Percentiles rank a stretch among this genome's conserved stretches.
Evolutionary conservation across 2,329 filamentous ascomycete genomes (phyloP).

Genomic region (Aureobasidium sp.): DNA sequence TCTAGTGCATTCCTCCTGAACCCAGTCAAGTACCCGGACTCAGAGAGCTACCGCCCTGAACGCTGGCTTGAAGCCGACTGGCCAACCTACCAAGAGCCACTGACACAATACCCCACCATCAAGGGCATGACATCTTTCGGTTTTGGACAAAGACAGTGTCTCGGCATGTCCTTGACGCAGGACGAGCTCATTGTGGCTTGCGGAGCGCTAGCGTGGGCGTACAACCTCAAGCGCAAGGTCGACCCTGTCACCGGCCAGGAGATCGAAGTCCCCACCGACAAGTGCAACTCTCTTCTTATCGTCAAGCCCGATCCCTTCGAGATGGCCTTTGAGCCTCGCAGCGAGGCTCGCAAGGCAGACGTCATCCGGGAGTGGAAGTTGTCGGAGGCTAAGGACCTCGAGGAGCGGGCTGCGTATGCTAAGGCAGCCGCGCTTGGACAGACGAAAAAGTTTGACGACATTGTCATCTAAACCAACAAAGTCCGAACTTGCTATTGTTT

Average conservation of each 20-base stretch:
- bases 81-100: conserved; percentile 56
- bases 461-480: neutral
- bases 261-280: conserved; percentile 35
- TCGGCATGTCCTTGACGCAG: conserved; percentile 54
- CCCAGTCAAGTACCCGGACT: conserved; percentile 50
- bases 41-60: conserved; percentile 54
- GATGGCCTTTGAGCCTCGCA: conserved; percentile 46
- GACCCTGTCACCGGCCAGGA: conserved; percentile 34
- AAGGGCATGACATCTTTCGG: conserved; percentile 58
- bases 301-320: conserved; percentile 48
- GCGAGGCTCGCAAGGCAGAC: conserved; percentile 30
- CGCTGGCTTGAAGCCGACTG: conserved; percentile 54
- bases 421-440: conserved; percentile 9
- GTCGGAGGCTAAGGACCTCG: conserved; percentile 28
- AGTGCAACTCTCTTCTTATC: conserved; percentile 48
- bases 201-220: conserved; percentile 40
- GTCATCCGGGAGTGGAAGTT: conserved; percentile 31
- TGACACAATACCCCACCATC: conserved; percentile 55
- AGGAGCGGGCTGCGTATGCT: conserved; percentile 27
- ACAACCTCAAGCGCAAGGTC: conserved; percentile 41
- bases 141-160: conserved; percentile 54
- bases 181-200: conserved; percentile 49
- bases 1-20: conserved; percentile 51
- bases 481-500: neutral
- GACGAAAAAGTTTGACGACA: neutral